Evolutionary conservation across 768 basidiomycete genomes (phyloP).

Genomic region (Lentinula sp.): DNA sequence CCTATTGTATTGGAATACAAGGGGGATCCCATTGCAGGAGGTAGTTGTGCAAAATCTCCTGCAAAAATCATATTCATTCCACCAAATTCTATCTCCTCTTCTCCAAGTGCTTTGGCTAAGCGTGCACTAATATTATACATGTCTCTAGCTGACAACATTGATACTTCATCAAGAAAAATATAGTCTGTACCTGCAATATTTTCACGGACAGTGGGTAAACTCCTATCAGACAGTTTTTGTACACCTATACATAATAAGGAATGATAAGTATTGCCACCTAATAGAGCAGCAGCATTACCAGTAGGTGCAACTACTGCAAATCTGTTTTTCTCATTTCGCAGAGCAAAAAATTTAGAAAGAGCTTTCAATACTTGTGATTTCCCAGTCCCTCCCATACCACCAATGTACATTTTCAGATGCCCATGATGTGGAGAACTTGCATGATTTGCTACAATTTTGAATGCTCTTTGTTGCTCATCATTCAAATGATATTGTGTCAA

Average conservation of each 20-base stretch:
- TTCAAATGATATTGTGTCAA: neutral
- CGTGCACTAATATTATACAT: constrained; percentile 11
- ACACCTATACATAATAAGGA: constrained; percentile 21
- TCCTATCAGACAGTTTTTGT: neutral
- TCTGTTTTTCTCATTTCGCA: constrained; percentile 13
- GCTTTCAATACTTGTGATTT: constrained; percentile 23
- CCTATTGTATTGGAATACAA: constrained; percentile 17
- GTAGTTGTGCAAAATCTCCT: constrained; percentile 25
- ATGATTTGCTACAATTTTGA: constrained; percentile 10
- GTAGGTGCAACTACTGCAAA: constrained; percentile 25
- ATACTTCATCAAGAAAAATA: constrained; percentile 25
- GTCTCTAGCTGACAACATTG: constrained; percentile 19
- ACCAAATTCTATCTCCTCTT: constrained; percentile 12
- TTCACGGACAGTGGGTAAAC: neutral
- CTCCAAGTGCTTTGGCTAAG: constrained; percentile 5
- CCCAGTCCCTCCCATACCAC: constrained; percentile 26
- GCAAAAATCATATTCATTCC: constrained; percentile 22
- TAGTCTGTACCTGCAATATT: constrained; percentile 13
- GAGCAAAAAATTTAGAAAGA: constrained; percentile 15
- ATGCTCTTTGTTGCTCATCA: constrained; percentile 10
- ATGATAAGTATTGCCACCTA: constrained; percentile 31
- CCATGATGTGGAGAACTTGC: neutral
- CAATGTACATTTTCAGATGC: constrained; percentile 11
- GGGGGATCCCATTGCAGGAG: constrained; percentile 15
- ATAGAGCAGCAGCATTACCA: no score